Conservation (phyloP, 2,329 filamentous ascomycete genomes). For the Fusarium sp. region DNA sequence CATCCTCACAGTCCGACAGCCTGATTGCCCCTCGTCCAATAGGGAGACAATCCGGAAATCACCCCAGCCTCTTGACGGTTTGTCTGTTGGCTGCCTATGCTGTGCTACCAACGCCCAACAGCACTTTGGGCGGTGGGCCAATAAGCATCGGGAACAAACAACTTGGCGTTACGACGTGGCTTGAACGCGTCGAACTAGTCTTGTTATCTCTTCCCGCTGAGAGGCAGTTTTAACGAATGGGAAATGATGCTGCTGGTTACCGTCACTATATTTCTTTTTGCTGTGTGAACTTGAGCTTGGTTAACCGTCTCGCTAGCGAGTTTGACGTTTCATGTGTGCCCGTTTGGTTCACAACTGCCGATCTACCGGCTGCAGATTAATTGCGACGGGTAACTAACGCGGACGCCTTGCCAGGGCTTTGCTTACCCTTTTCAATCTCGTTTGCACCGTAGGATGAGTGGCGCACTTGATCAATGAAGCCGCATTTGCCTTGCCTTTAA, state of each 20-base stretch:
- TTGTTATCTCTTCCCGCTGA: background rate
- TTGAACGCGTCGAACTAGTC: background rate
- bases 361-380: background rate
- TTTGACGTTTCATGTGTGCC: background rate
- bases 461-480: background rate
- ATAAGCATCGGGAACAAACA: background rate
- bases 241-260: background rate
- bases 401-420: background rate
- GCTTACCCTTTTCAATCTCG: background rate
- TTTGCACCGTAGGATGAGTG: background rate
- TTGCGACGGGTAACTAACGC: background rate
- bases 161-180: background rate
- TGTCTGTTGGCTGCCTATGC: background rate
- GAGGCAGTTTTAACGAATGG: background rate
- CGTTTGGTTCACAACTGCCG: background rate
- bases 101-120: background rate
- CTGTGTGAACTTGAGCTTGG: background rate
- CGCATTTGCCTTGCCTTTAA: background rate
- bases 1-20: background rate
- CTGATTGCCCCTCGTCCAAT: background rate
- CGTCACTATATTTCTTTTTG: background rate
- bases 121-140: background rate
- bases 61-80: background rate
- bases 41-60: background rate
- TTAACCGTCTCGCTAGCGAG: background rate